Conservation (phyloP, 768 basidiomycete species). For the Russula foetens region DNA sequence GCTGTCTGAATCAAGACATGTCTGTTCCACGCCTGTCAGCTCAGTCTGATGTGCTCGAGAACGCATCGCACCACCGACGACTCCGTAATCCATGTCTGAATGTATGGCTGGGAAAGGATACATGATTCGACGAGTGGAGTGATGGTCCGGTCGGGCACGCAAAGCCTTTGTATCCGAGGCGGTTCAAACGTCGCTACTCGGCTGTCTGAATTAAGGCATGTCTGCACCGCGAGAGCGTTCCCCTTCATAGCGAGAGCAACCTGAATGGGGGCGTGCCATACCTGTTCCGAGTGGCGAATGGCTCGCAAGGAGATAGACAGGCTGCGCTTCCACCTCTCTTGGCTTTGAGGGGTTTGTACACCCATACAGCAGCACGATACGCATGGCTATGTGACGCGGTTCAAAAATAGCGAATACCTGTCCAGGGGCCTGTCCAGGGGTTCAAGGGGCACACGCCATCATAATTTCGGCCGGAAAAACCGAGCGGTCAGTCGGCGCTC, state of each 20-base stretch:
- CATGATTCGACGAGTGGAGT: background rate
- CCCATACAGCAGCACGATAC: background rate
- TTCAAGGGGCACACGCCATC: too few species aligned
- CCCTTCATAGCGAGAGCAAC: background rate
- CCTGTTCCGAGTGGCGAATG: background rate
- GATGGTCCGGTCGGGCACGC: background rate
- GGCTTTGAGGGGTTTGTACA: background rate
- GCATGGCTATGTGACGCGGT: background rate
- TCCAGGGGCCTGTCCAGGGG: too few species aligned
- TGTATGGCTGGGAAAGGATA: background rate
- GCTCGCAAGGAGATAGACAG: background rate
- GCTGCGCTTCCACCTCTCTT: background rate
- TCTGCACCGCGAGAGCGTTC: too few species aligned
- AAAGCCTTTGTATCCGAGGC: background rate
- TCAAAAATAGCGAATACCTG: background rate
- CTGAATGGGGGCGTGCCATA: background rate
- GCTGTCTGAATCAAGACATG: background rate
- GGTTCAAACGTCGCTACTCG: background rate
- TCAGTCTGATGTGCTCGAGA: too few species aligned
- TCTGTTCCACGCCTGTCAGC: too few species aligned
- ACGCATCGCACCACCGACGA: background rate
- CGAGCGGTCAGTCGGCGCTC: too few species aligned
- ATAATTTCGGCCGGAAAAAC: background rate
- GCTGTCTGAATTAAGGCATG: background rate
- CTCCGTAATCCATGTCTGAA: background rate